Base-by-base conservation (phyloP, 129 eudicot species). In the Lactuca saligna region DNA sequence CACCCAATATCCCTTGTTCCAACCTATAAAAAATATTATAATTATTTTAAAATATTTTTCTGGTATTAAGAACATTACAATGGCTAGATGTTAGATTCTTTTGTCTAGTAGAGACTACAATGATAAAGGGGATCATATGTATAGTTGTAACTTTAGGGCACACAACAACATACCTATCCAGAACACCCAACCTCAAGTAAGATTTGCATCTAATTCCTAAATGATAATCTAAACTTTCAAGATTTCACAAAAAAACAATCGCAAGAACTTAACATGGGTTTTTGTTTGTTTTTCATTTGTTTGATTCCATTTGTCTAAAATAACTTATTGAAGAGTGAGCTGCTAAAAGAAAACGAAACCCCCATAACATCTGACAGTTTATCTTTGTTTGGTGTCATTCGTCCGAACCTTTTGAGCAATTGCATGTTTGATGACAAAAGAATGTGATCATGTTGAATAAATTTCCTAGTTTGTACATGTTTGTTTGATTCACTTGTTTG, bases 91-190 rank as follows among this genome's bases (percentile, higher is more conserved):
- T 69, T 58, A 76, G 61, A 69, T 53, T 61, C 53, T 17, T 61
- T 62, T 41, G 59, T 61, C 75, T 39, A 61, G 78, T 56, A 57
- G 57, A 74, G 59, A 17, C 31, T 39, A 64, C 31, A 61, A 54
- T 32, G 31, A 58, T 42, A 60, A 53, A 57, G 65, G 65, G 63
- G 58, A 54, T 68, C 70, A 76, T 76, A 39, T 68, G 70, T 68
- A 76, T 61, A 61, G 80, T 41, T 61, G 65, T 69, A 63, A 54
- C 80, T 76, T 76, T 69, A 61, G 71, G 80, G 70, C 75, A 76
- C 80, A 76, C 51, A 69, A 69, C 75, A 76, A 69, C 80, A 61
- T 68, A 76, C 20, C 65, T 54, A 76, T 76, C 75, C 80, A 76
- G 63, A 76, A 76, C 70, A 63, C 65, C 14, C 72, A 54, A 61